phyloP scores from a whole-genome alignment of 305 asterid genomes.

The Solanum hybrid region DNA sequence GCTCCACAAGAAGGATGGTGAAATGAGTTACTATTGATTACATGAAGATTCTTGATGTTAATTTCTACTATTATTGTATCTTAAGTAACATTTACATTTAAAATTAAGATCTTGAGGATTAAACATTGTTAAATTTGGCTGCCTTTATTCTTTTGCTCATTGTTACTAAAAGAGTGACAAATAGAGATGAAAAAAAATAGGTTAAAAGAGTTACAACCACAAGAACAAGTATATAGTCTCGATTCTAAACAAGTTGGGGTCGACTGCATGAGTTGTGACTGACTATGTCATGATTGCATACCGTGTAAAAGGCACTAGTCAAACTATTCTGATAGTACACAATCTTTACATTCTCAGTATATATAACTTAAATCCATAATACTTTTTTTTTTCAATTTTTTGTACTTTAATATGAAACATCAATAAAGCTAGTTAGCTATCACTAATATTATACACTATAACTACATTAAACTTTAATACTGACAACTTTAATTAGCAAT shows the following conservation, averaged over 20 bases:
- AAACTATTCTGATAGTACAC: background rate
- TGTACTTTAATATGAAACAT: background rate
- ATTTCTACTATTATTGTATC: background rate
- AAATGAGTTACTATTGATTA: background rate
- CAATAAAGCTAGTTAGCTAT: background rate
- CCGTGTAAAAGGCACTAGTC: background rate
- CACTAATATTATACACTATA: background rate
- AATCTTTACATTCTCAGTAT: background rate
- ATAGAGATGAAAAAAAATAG: background rate
- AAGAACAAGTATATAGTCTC: background rate
- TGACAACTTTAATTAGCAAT: background rate
- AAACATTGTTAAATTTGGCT: background rate
- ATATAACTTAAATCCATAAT: background rate
- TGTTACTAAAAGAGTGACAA: background rate
- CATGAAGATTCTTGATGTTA: background rate
- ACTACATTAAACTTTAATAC: background rate
- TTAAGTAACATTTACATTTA: background rate
- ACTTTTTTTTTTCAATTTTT: background rate
- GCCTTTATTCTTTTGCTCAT: background rate
- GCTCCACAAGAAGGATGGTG: conserved; percentile 26
- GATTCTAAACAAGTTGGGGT: background rate
- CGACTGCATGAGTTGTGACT: background rate
- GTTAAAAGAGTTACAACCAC: background rate
- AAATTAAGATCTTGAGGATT: background rate
- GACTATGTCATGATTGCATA: background rate